These are phyloP conservation scores for Aspergillus fumigatus DNA, from an alignment of 2,329 filamentous ascomycete species.

Conservation along the genomic window DNA sequence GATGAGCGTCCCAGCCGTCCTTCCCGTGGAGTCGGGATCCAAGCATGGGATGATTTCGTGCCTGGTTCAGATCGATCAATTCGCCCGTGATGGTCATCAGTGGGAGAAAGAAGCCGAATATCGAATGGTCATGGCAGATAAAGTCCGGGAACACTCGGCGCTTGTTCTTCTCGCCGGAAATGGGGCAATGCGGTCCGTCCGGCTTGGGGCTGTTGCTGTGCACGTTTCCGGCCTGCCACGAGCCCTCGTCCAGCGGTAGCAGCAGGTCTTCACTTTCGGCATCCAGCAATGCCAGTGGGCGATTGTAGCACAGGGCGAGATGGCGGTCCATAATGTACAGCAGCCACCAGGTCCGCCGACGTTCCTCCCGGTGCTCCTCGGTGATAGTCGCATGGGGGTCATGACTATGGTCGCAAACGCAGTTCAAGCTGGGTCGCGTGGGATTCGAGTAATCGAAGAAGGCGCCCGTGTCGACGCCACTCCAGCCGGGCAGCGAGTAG, in stretches of 20 bases:
- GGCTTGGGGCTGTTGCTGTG: conserved; percentile 47
- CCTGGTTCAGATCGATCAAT: conserved; percentile 84
- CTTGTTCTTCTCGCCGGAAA: conserved; percentile 34
- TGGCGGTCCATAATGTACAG: conserved; percentile 89
- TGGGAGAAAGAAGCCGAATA: conserved; percentile 90
- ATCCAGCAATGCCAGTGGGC: conserved; percentile 80
- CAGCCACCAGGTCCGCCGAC: conserved; percentile 89
- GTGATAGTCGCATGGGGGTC: conserved; percentile 41
- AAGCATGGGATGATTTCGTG: conserved; percentile 80
- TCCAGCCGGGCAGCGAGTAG: conserved; percentile 28
- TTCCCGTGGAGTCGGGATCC: conserved; percentile 68
- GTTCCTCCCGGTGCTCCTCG: conserved; percentile 84
- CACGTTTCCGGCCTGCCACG: conserved; percentile 82
- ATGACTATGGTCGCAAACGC: conserved; percentile 28
- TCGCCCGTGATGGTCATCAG: conserved; percentile 91
- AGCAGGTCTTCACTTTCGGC: conserved; percentile 78
- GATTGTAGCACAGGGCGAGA: conserved; percentile 85
- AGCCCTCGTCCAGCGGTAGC: conserved; percentile 80
- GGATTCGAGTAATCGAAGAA: conserved; percentile 40
- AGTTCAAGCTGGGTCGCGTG: conserved; percentile 30
- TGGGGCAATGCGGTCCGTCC: conserved; percentile 32
- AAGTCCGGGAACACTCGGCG: conserved; percentile 70
- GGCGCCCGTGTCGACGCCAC: conserved; percentile 49
- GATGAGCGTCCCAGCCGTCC: conserved; percentile 75
- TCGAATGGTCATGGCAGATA: conserved; percentile 79